These are phyloP conservation scores for Coniochaeta hoffmannii DNA, from an alignment of 2,329 filamentous ascomycete genomes.

Conservation along the genomic window DNA sequence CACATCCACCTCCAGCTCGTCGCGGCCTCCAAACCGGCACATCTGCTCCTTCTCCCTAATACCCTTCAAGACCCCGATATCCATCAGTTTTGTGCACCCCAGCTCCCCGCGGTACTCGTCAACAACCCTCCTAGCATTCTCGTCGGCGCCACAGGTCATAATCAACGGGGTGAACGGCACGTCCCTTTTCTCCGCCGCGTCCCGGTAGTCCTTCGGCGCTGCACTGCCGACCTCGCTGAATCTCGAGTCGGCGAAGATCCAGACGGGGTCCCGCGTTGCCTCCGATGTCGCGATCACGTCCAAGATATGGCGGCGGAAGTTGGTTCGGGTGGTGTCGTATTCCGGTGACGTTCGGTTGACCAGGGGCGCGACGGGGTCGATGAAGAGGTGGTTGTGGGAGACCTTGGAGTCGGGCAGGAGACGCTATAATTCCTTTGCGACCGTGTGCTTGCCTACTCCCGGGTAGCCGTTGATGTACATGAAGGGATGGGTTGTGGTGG, in stretches of 20 bases:
- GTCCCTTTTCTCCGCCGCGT: conserved; percentile 12
- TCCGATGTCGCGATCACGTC: conserved; percentile 8
- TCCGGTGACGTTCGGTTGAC: conserved; percentile 13
- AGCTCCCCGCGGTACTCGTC: conserved; percentile 5
- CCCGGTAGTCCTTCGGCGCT: conserved; percentile 13
- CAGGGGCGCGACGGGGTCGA: conserved; percentile 16
- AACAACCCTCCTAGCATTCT: conserved; percentile 16
- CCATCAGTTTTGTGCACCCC: conserved; percentile 14
- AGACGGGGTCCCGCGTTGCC: conserved; percentile 6
- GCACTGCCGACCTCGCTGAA: conserved; percentile 3
- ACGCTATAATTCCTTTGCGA: conserved; percentile 19
- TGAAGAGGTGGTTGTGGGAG: conserved; percentile 22
- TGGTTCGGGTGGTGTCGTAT: conserved; percentile 15
- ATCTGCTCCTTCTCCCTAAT: conserved; percentile 16
- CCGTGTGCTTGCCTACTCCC: conserved; percentile 22
- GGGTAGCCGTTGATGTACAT: conserved; percentile 26
- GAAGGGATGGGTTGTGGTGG: conserved; percentile 5
- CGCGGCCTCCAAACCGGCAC: conserved; percentile 13
- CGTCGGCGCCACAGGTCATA: conserved; percentile 17
- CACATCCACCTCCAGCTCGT: conserved; percentile 8
- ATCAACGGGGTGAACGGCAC: conserved; percentile 20
- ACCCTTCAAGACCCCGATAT: conserved; percentile 11
- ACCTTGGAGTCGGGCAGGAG: conserved; percentile 17
- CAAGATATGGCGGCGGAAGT: conserved; percentile 3
- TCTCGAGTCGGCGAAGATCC: conserved; percentile 19